These are phyloP conservation scores for Phalaenopsis equestris DNA, from an alignment of 106 monocot species.

Conservation along the genomic window DNA sequence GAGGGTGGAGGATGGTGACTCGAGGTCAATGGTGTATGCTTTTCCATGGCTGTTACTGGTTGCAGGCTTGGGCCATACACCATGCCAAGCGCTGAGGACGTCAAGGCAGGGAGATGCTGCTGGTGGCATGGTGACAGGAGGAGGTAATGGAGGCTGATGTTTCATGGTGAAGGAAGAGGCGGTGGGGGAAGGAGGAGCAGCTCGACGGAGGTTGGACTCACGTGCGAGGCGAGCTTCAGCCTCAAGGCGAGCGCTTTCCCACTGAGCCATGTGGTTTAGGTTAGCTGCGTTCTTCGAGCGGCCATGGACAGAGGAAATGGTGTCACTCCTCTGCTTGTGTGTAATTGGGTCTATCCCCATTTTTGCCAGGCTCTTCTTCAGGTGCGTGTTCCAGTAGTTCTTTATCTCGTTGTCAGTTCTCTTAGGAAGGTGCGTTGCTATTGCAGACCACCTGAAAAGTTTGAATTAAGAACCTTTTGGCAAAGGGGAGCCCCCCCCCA, in stretches of 20 bases:
- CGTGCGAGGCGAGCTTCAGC: slow-evolving; percentile 60
- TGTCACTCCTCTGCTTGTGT: slow-evolving; percentile 40
- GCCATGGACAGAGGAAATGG: slow-evolving; percentile 17
- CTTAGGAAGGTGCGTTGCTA: slow-evolving; percentile 23
- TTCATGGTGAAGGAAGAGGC: too few relatives aligned
- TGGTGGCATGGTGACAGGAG: background rate
- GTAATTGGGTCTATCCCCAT: slow-evolving; percentile 40
- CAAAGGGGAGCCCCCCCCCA: too few relatives aligned
- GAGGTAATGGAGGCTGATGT: background rate
- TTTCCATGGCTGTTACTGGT: background rate
- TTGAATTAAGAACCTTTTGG: too few relatives aligned
- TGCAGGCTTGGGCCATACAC: background rate
- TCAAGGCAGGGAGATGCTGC: slow-evolving; percentile 14
- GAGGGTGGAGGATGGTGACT: slow-evolving; percentile 23
- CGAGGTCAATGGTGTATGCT: slow-evolving; percentile 24
- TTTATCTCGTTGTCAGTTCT: slow-evolving; percentile 42
- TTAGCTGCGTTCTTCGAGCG: slow-evolving; percentile 36
- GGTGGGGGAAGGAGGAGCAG: background rate
- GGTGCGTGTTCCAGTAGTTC: slow-evolving; percentile 47
- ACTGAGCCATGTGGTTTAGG: slow-evolving; percentile 87
- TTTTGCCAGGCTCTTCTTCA: slow-evolving; percentile 24
- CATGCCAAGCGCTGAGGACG: slow-evolving; percentile 27
- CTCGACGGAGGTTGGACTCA: slow-evolving; percentile 39
- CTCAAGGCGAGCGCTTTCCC: slow-evolving; percentile 81
- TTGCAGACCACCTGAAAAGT: slow-evolving; percentile 31